These are phyloP conservation scores for Lavandula angustifolia DNA, from an alignment of 257 asterid species.

Conservation along the genomic window DNA sequence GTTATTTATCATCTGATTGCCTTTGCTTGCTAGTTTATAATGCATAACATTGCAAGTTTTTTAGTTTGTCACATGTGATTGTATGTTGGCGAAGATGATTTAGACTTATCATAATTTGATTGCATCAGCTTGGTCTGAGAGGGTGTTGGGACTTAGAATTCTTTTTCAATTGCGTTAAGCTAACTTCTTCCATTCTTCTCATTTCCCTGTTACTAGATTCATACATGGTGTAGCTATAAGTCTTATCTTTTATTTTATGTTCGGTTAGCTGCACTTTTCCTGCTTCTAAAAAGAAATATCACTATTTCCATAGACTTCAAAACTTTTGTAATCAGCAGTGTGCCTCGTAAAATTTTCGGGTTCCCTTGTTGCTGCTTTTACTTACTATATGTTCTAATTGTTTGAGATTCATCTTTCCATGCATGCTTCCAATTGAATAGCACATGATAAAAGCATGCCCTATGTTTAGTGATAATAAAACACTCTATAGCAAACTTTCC, in stretches of 20 bases:
- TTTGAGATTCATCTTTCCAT: conserved; percentile 9
- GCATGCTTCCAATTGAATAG: conserved; percentile 17
- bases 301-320: neutral
- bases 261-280: conserved; percentile 6
- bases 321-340: neutral
- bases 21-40: neutral
- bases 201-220: neutral
- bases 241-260: neutral
- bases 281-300: conserved; percentile 2
- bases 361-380: neutral
- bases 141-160: neutral
- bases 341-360: neutral
- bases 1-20: neutral
- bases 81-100: neutral
- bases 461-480: neutral
- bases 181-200: neutral
- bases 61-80: neutral
- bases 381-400: conserved; percentile 1
- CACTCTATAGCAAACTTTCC: conserved; percentile 5
- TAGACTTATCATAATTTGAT: conserved; percentile 6
- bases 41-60: neutral
- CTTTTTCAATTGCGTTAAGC: conserved; percentile 13
- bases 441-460: conserved; percentile 10
- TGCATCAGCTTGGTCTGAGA: neutral
- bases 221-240: neutral